Conservation (phyloP, 2,329 filamentous ascomycete genomes). For the Venturia pyrina region DNA sequence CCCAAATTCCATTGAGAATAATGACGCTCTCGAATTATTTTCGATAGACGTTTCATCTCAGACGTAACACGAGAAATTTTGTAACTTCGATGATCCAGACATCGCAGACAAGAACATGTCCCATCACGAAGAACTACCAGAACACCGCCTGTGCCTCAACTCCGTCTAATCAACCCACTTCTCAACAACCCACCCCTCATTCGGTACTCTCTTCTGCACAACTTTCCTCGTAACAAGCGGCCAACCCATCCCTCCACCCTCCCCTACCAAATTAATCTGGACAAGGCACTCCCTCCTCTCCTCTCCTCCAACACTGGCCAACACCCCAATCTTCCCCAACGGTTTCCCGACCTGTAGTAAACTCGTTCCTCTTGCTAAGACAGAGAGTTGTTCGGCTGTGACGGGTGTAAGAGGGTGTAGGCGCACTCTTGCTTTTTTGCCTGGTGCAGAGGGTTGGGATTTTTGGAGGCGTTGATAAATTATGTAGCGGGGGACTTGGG, state of each 20-base stretch:
- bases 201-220: constrained; percentile 62
- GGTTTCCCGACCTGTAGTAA: constrained; percentile 31
- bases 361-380: constrained; percentile 74
- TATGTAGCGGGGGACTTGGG: constrained; percentile 77
- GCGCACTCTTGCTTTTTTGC: constrained; percentile 47
- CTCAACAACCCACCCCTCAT: constrained; percentile 66
- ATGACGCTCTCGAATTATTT: too few relatives aligned
- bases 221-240: constrained; percentile 78
- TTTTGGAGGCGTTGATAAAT: constrained; percentile 81
- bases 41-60: too few relatives aligned
- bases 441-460: constrained; percentile 39
- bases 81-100: too few relatives aligned
- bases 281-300: constrained; percentile 69
- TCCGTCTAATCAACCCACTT: constrained; percentile 19
- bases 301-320: constrained; percentile 31
- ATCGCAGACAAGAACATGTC: too few relatives aligned
- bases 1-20: too few relatives aligned
- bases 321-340: constrained; percentile 7
- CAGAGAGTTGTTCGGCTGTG: constrained; percentile 63
- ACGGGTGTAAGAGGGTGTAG: constrained; percentile 84
- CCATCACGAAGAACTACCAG: too few relatives aligned
- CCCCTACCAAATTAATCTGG: constrained; percentile 63
- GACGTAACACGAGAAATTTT: too few relatives aligned
- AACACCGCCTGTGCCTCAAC: too few relatives aligned
- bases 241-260: constrained; percentile 65